A percentile compares a stretch with the other conserved stretches of the same genome.
Conservation (phyloP, 208 protist genomes). For the Leishmania tarentolae region DNA sequence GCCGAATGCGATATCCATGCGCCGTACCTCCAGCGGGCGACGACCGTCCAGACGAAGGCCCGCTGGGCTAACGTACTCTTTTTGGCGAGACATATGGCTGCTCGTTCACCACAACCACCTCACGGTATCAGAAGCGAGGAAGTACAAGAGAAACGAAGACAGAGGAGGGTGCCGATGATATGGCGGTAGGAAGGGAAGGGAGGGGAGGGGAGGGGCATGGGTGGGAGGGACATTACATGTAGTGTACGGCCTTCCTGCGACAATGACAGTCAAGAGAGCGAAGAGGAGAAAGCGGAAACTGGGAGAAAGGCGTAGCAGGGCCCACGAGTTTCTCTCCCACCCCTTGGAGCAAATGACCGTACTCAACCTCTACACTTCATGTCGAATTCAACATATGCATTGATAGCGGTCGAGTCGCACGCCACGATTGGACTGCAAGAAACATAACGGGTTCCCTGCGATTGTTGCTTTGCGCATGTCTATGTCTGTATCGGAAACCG, state of each 20-base stretch:
- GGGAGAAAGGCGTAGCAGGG: neutral
- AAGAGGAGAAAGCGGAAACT: neutral
- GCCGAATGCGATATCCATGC: constrained; percentile 67
- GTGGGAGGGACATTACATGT: neutral
- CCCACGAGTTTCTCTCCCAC: neutral
- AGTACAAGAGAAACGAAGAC: neutral
- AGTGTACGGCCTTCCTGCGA: neutral
- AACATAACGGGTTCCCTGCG: neutral
- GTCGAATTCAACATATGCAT: neutral
- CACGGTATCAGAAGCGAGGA: neutral
- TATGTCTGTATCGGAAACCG: neutral
- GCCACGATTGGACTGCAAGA: neutral
- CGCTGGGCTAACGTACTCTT: constrained; percentile 85
- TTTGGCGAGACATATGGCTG: constrained; percentile 39
- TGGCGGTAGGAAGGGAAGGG: neutral
- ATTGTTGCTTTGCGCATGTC: neutral
- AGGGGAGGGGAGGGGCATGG: neutral
- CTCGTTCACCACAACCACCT: neutral
- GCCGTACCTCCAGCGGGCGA: constrained; percentile 65
- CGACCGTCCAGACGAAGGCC: constrained; percentile 84
- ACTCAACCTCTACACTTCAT: neutral
- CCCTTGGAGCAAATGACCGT: neutral
- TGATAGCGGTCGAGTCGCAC: neutral
- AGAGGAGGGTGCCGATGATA: neutral
- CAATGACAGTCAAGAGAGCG: neutral